A percentile compares a stretch with the other conserved stretches of the same genome.
These are phyloP conservation scores for Schizophyllum amplum DNA, from an alignment of 1,284 basidiomycete genomes.

Conservation along the genomic window DNA sequence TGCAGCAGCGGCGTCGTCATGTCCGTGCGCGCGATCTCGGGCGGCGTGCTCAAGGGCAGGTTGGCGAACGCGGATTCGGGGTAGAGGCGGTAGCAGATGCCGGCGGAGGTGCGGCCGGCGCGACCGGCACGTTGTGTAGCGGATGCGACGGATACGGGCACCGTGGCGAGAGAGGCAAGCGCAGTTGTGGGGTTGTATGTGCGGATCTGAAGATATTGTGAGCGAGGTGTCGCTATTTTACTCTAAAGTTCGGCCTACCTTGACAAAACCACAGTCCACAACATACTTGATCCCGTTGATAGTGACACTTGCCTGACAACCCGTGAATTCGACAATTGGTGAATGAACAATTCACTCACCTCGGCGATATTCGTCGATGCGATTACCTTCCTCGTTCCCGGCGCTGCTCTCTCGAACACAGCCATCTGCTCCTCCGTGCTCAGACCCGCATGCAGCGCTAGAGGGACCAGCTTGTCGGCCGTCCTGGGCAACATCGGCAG, in stretches of 20 bases:
- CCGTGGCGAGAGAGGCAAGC: constrained; percentile 74
- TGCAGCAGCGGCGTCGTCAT: constrained; percentile 85
- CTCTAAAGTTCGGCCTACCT: no score
- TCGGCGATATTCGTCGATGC: constrained; percentile 96
- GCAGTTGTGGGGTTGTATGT: constrained; percentile 77
- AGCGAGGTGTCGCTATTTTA: no score
- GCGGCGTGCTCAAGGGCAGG: constrained; percentile 64
- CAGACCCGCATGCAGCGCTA: constrained; percentile 87
- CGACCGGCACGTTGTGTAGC: constrained; percentile 86
- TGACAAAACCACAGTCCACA: constrained; percentile 93
- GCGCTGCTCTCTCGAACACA: constrained; percentile 73
- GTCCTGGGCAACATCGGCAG: constrained; percentile 5
- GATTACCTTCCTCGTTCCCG: constrained; percentile 82
- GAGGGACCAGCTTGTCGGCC: constrained; percentile 41
- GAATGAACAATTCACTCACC: no score
- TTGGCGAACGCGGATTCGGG: constrained; percentile 51
- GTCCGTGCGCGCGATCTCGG: constrained; percentile 87
- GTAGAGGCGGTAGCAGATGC: constrained; percentile 93
- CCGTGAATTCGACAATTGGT: no score
- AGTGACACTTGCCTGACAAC: no score
- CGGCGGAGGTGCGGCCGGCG: constrained; percentile 84
- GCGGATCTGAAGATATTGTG: constrained; percentile 59
- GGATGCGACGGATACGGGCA: constrained; percentile 78
- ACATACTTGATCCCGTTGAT: constrained; percentile 95
- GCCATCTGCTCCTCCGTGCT: constrained; percentile 79